Percentiles rank a stretch among this genome's conserved stretches.
Evolutionary conservation across 805 yeast genomes (phyloP).

Genomic region (Wickerhamomyces kurtzmanii): DNA sequence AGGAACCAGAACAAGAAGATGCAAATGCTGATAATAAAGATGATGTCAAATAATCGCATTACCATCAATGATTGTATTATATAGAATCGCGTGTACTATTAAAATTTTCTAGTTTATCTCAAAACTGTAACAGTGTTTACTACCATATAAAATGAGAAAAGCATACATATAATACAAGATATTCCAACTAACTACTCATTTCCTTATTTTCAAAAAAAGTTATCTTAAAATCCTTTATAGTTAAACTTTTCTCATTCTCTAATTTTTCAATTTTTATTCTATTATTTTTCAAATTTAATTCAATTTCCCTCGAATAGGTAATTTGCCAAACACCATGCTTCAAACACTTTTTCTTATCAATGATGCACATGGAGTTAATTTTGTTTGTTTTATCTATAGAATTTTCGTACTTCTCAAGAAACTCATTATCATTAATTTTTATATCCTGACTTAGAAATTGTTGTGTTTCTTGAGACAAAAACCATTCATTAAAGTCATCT

Average conservation of each 20-base stretch:
- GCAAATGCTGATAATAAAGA: background rate
- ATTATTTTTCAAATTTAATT: constrained; percentile 19
- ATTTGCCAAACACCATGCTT: constrained; percentile 44
- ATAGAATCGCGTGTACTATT: no score
- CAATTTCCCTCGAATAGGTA: constrained; percentile 25
- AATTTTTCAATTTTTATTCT: constrained; percentile 11
- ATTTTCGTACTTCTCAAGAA: constrained; percentile 1
- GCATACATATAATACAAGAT: no score
- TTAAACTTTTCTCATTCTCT: constrained; percentile 17
- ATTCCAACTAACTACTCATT: no score
- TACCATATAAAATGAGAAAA: no score
- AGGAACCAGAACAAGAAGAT: constrained; percentile 3
- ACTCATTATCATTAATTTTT: no score
- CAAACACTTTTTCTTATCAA: constrained; percentile 45
- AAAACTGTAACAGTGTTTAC: no score
- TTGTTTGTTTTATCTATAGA: background rate
- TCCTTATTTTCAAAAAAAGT: constrained; percentile 25
- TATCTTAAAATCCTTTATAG: constrained; percentile 28
- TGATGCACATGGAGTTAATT: constrained; percentile 28
- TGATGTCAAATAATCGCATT: no score
- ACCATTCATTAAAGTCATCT: no score
- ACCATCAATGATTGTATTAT: no score
- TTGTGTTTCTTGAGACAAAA: no score
- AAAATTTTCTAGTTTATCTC: no score
- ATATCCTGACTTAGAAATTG: no score